Evolutionary conservation across 768 basidiomycete species (phyloP), one percentile per base, ranked within the genome.

Genomic region (Boletus pseudo-olivaceus): DNA sequence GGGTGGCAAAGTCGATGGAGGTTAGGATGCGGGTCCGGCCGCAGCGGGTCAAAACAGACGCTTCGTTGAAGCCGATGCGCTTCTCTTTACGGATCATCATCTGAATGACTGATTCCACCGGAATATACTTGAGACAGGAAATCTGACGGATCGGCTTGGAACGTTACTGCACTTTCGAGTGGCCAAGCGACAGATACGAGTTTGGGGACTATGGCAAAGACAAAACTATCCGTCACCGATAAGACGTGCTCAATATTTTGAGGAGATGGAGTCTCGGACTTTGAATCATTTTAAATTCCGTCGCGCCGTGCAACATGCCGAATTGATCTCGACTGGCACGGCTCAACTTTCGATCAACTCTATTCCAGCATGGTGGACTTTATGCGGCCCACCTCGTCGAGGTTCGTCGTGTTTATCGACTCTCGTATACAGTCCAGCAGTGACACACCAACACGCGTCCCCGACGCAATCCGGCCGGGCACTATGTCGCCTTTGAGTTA

Each of bases 31-130:
- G 7, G 19, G 38, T 51, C 54, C 52, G 32, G 32, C 47, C 43
- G 43, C 47, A 47, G 20, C 48, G 48, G 53, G 56, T 49, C 34
- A 55, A 55, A 45, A 19, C 17, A 38, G 38, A 41, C 27, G 33
- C 23, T 23, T 23, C 23, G 23, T 23, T 23, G 23, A 12, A 43
- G n/a, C 51, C 33, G 51, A 19, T 32, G 23, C n/a, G n/a, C 41
- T 49, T 46, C 43, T 43, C 34, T 47, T 47, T 39, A 23, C 44
- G 38, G 55, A 56, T 55, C 51, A 51, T 29, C 4, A 27, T 45
- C n/a, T 19, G n/a, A 19, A 38, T 27, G 6, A 27, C 29, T 17
- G 29, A 6, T 15, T 26, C 33, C 10, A 7, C 19, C 14, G 19
- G 30, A 12, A 5, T 46, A 23, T 26, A 30, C 27, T 38, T 38